Conservation (phyloP, 108 stramenopile species). For the Nannochloropsis gaditana region DNA sequence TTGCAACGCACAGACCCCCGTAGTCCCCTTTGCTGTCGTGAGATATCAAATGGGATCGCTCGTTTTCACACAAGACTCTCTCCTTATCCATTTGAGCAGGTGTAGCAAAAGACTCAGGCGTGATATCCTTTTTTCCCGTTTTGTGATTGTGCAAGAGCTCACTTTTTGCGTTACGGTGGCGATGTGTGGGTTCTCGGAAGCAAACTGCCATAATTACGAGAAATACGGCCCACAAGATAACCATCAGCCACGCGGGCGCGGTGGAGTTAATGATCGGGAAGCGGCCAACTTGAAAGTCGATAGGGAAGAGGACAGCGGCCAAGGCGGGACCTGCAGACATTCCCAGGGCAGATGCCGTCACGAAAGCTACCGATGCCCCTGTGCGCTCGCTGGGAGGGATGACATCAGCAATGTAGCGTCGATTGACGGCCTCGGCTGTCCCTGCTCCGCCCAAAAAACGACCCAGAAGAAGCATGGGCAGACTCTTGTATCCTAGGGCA, state of each 20-base stretch:
- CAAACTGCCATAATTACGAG: conserved; percentile 53
- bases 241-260: conserved; percentile 72
- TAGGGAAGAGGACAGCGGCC: conserved; percentile 59
- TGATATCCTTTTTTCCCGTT: neutral
- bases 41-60: neutral
- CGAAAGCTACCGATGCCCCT: conserved; percentile 73
- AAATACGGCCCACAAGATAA: conserved; percentile 62
- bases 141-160: neutral
- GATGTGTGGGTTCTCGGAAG: conserved; percentile 67
- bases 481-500: conserved; percentile 62
- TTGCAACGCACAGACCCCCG: neutral
- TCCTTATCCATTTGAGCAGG: neutral
- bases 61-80: neutral
- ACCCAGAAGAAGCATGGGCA: conserved; percentile 68
- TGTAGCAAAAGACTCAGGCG: neutral
- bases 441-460: conserved; percentile 80
- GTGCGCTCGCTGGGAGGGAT: conserved; percentile 67
- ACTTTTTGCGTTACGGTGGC: neutral
- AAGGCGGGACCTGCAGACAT: conserved; percentile 77
- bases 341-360: conserved; percentile 70
- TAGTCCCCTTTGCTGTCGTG: neutral
- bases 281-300: conserved; percentile 54
- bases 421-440: conserved; percentile 67
- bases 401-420: conserved; percentile 79
- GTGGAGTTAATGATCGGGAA: conserved; percentile 46